A percentile compares a stretch with the other conserved stretches of the same genome.
Conservation (phyloP, 2,329 filamentous ascomycete genomes). For the Grosmannia clavigera region DNA sequence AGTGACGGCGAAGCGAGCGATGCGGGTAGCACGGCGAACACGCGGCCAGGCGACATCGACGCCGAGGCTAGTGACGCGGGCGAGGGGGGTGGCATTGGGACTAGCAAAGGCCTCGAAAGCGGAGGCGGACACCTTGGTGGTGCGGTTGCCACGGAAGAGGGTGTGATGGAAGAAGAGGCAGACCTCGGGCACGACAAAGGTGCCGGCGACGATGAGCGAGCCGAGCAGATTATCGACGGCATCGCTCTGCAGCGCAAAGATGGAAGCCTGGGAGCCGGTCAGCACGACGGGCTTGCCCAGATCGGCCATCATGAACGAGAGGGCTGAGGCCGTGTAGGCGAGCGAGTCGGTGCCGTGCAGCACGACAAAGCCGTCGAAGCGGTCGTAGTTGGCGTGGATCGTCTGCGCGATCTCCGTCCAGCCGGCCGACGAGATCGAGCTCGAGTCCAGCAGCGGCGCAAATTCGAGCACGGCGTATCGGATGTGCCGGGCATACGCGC, state of each 20-base stretch:
- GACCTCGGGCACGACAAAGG: conserved; percentile 87
- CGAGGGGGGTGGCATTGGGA: conserved; percentile 75
- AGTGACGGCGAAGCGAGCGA: conserved; percentile 63
- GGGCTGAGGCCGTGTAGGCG: conserved; percentile 76
- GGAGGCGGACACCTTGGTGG: conserved; percentile 77
- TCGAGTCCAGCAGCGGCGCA: conserved; percentile 72
- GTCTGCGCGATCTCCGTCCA: conserved; percentile 75
- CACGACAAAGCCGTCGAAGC: conserved; percentile 84
- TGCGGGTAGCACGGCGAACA: conserved; percentile 59
- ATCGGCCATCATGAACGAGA: conserved; percentile 88
- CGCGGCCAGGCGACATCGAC: conserved; percentile 73
- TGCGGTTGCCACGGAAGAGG: conserved; percentile 76
- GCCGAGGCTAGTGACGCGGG: conserved; percentile 66
- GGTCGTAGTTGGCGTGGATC: conserved; percentile 73
- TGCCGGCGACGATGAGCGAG: conserved; percentile 78
- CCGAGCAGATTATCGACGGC: conserved; percentile 83
- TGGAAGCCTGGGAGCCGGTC: conserved; percentile 72
- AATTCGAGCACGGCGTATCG: conserved; percentile 81
- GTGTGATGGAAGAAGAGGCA: conserved; percentile 90
- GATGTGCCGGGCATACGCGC: conserved; percentile 67
- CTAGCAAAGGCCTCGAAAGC: conserved; percentile 80
- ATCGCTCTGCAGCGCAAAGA: conserved; percentile 83
- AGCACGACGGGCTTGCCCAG: conserved; percentile 84
- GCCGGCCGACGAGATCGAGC: conserved; percentile 73
- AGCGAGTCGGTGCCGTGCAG: conserved; percentile 85